Evolutionary conservation across 164 flowering plant genomes (phyloP), one percentile per base, ranked within the genome.

Genomic region (Vitis labrusca): DNA sequence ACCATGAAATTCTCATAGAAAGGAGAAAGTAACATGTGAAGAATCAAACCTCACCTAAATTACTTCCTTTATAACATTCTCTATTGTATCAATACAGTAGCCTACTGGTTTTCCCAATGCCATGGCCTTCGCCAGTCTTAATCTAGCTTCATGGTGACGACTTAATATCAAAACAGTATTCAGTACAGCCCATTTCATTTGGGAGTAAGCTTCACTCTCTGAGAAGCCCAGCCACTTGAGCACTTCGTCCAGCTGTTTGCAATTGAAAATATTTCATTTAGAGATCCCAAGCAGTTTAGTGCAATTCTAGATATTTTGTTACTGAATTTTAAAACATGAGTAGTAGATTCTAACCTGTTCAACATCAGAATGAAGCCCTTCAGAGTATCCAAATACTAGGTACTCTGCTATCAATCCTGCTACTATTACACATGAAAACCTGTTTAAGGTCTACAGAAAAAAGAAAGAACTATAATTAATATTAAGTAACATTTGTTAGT

Each of bases 341-440:
- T 3, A 37, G 44, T 37, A 5, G 44, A 7, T 37, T 6, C 44
- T 10, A 4, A 74, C 80, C 77, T 74, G 70, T n/a, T 74, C 63
- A 50, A 78, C 72, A 50, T 78, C 80, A 7, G 72, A 62, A 50
- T 66, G 77, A 13, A 67, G 71, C 32, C 73, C 68, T 59, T 71
- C 70, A 10, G 80, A 78, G 77, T 58, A 74, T 13, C 80, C 75
- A 59, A 78, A 77, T 32, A 59, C 29, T 14, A 71, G 64, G 59
- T 70, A 74, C 63, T 78, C 80, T 67, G 77, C 74, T 54, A 64
- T 70, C 56, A 78, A 53, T 30, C 80, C 80, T 67, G 72, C 77
- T 10, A 78, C 52, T 57, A 71, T 62, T 10, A 78, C 69, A 48
- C 77, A 70, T 4, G 64, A 57, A 49, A 74, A 70, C n/a, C 59